Evolutionary conservation across 1,284 basidiomycete genomes (phyloP).

Genomic region (Pseudozyma tsukubaensis): DNA sequence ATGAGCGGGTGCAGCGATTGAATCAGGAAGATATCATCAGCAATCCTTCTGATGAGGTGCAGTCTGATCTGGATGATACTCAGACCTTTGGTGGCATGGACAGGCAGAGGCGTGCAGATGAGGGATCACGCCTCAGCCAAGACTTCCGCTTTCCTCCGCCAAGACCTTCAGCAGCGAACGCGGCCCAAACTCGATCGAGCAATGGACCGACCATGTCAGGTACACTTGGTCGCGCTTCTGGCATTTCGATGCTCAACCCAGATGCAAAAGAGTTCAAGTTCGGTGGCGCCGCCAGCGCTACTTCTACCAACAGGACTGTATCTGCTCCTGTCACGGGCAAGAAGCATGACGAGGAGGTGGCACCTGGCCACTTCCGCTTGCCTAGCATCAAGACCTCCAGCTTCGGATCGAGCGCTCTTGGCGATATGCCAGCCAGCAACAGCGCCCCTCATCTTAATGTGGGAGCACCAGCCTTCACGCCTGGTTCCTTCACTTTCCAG

Average conservation of each 20-base stretch:
- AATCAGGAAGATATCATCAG: slow-evolving; percentile 42
- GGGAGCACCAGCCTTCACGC: slow-evolving; percentile 55
- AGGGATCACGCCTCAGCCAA: slow-evolving; percentile 31
- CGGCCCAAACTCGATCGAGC: neutral
- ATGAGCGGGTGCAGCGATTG: neutral
- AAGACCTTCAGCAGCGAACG: neutral
- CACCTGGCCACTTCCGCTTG: slow-evolving; percentile 50
- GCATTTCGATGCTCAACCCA: slow-evolving; percentile 49
- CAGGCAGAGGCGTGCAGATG: slow-evolving; percentile 2
- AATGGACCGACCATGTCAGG: slow-evolving; percentile 20
- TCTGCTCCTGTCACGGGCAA: slow-evolving; percentile 19
- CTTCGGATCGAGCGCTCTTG: slow-evolving; percentile 51
- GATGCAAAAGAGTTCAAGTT: slow-evolving; percentile 55
- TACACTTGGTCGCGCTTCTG: slow-evolving; percentile 39
- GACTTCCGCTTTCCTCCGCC: slow-evolving; percentile 52
- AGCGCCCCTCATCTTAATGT: slow-evolving; percentile 52
- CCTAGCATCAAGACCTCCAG: slow-evolving; percentile 60
- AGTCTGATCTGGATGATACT: slow-evolving; percentile 37
- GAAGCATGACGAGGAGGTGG: neutral
- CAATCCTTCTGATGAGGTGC: slow-evolving; percentile 56
- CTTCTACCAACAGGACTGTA: slow-evolving; percentile 9
- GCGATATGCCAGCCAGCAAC: slow-evolving; percentile 13
- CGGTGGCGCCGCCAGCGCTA: slow-evolving; percentile 14
- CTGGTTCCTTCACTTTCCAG: slow-evolving; percentile 58
- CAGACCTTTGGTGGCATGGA: slow-evolving; percentile 42